Evolutionary conservation across 257 asterid species (phyloP).

Genomic region (Catharanthus roseus): DNA sequence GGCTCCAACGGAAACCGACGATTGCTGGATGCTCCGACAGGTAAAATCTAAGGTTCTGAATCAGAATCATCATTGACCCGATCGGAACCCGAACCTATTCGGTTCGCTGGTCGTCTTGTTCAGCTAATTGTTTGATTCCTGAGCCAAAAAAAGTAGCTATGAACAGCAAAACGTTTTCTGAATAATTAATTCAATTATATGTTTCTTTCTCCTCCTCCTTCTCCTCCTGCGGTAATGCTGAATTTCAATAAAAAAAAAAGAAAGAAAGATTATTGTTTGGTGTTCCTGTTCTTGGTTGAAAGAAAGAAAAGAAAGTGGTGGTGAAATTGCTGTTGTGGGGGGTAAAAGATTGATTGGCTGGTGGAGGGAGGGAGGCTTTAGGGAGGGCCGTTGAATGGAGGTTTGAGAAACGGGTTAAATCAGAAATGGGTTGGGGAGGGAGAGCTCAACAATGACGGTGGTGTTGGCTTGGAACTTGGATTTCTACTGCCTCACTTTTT

Average conservation of each 20-base stretch:
- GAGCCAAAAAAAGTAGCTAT: neutral
- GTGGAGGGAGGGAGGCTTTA: neutral
- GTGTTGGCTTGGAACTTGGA: too few species aligned
- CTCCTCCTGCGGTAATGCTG: neutral
- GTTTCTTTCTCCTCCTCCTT: neutral
- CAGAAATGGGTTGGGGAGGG: too few species aligned
- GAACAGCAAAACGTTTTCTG: neutral
- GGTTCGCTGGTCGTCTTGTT: neutral
- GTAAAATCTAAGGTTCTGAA: constrained; percentile 37
- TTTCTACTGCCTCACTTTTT: too few species aligned
- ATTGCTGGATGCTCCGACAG: constrained; percentile 80
- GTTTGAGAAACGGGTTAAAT: neutral
- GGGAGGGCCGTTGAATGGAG: neutral
- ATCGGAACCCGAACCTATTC: neutral
- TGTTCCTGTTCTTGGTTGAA: neutral
- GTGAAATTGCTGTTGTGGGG: too few species aligned
- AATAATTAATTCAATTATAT: neutral
- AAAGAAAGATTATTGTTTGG: neutral
- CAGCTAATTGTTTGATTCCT: neutral
- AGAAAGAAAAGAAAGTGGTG: neutral
- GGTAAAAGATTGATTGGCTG: neutral
- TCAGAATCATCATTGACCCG: constrained; percentile 20
- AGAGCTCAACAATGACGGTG: too few species aligned
- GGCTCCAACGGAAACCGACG: constrained; percentile 76
- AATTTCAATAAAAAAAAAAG: too few species aligned